A percentile compares a stretch with the other conserved stretches of the same genome.
These are phyloP conservation scores for Aureobasidium pullulans DNA, from an alignment of 2,329 filamentous ascomycete genomes.

Conservation along the genomic window DNA sequence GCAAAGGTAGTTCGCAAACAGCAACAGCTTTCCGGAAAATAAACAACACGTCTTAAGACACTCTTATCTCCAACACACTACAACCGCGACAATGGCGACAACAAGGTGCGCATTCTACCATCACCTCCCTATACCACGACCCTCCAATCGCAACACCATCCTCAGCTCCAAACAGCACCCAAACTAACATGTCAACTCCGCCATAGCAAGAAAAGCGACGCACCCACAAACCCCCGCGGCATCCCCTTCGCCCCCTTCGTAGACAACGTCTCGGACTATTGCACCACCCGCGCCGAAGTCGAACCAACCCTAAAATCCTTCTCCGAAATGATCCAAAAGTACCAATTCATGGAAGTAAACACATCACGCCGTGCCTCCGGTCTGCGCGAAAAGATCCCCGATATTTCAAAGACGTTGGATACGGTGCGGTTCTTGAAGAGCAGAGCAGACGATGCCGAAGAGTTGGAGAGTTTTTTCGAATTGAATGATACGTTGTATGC, in stretches of 20 bases:
- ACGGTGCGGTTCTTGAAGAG: constrained; percentile 79
- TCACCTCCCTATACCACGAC: too few species aligned
- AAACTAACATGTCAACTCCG: not conserved
- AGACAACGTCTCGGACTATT: constrained; percentile 83
- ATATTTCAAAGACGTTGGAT: constrained; percentile 92
- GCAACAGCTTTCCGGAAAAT: not conserved
- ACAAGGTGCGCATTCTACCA: not conserved
- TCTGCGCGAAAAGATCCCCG: constrained; percentile 89
- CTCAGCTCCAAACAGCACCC: not conserved
- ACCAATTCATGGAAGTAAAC: constrained; percentile 98
- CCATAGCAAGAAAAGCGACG: constrained; percentile 18
- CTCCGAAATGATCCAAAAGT: constrained; percentile 95
- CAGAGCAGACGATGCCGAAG: constrained; percentile 60
- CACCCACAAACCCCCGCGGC: constrained; percentile 67
- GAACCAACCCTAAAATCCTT: constrained; percentile 75
- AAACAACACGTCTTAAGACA: not conserved
- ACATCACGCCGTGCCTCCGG: constrained; percentile 74
- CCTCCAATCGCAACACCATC: not conserved
- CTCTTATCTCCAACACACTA: not conserved
- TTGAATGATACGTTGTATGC: constrained; percentile 93
- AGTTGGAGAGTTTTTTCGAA: constrained; percentile 89
- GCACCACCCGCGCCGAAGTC: constrained; percentile 68
- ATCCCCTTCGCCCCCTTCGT: constrained; percentile 81
- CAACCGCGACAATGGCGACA: not conserved
- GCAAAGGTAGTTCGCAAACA: not conserved